These are phyloP conservation scores for Posidonia oceanica DNA, from an alignment of 116 monocot genomes.

Conservation along the genomic window DNA sequence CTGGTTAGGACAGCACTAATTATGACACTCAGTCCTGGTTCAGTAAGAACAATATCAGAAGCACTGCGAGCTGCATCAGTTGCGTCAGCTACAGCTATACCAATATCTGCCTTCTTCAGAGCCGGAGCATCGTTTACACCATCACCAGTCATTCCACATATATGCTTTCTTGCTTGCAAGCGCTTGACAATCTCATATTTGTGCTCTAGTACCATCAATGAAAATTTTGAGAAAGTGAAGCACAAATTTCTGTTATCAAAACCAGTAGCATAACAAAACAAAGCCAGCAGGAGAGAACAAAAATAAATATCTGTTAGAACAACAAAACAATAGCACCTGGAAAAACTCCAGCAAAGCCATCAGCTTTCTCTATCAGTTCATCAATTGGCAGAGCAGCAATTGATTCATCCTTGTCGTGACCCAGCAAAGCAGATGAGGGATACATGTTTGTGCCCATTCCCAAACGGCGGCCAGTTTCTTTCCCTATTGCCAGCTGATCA, in stretches of 20 bases:
- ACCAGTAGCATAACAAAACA: neutral
- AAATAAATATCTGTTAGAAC: neutral
- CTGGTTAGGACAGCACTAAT: conserved; percentile 77
- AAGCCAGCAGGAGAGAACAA: neutral
- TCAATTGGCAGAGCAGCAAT: conserved; percentile 21
- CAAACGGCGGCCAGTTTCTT: conserved; percentile 23
- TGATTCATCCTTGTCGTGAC: conserved; percentile 22
- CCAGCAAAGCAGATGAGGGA: conserved; percentile 21
- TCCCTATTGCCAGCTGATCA: conserved; percentile 26
- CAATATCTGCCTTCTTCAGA: conserved; percentile 68
- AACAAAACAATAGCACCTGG: conserved; percentile 9
- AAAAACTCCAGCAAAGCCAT: conserved; percentile 32
- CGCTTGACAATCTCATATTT: conserved; percentile 68
- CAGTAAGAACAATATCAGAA: conserved; percentile 76
- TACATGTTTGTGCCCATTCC: conserved; percentile 26
- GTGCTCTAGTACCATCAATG: conserved; percentile 24
- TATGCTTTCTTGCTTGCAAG: conserved; percentile 55
- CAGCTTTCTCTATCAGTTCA: conserved; percentile 29
- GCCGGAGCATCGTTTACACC: conserved; percentile 79
- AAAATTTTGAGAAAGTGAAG: neutral
- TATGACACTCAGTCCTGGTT: conserved; percentile 69
- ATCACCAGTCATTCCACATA: conserved; percentile 82
- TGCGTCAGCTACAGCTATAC: conserved; percentile 72
- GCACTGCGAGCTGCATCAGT: conserved; percentile 75
- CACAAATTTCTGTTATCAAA: neutral